Conservation (phyloP, 2,329 filamentous ascomycete genomes). For the Penicillium freii region DNA sequence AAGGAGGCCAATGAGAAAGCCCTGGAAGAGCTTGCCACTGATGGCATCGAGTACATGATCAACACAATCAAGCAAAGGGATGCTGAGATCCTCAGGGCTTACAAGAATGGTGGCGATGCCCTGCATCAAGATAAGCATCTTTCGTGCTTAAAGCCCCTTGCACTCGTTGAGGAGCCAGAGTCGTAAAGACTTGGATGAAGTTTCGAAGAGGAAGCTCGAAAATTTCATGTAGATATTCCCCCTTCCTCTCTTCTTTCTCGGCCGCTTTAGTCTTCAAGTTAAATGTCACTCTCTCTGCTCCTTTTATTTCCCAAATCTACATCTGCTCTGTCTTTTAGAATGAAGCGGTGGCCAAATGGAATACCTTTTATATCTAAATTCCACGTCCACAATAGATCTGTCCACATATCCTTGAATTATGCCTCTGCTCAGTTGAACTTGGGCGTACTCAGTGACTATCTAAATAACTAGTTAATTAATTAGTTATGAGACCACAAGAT, state of each 20-base stretch:
- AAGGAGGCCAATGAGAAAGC: slow-evolving; percentile 15
- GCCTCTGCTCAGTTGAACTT: no score
- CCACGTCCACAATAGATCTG: no score
- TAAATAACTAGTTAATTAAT: no score
- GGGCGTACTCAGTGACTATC: no score
- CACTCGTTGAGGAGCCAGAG: background rate
- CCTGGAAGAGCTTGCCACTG: slow-evolving; percentile 19
- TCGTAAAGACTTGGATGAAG: background rate
- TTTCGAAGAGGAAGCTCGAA: background rate
- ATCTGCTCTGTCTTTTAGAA: no score
- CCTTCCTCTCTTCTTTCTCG: background rate
- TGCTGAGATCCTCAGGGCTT: slow-evolving; percentile 18
- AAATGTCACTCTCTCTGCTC: background rate
- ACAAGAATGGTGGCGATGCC: slow-evolving; percentile 6
- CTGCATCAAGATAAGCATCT: slow-evolving; percentile 17
- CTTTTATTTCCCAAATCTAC: background rate
- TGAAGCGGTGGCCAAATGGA: no score
- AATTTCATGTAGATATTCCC: background rate
- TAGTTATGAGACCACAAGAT: no score
- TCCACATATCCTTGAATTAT: no score
- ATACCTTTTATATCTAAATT: no score
- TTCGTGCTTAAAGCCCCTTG: slow-evolving; percentile 4
- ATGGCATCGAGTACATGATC: slow-evolving; percentile 24
- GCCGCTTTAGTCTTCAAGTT: no score
- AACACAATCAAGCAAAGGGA: slow-evolving; percentile 14